Conservation (phyloP, 2,329 filamentous ascomycete species). For the Neocatenulostroma microsporum region DNA sequence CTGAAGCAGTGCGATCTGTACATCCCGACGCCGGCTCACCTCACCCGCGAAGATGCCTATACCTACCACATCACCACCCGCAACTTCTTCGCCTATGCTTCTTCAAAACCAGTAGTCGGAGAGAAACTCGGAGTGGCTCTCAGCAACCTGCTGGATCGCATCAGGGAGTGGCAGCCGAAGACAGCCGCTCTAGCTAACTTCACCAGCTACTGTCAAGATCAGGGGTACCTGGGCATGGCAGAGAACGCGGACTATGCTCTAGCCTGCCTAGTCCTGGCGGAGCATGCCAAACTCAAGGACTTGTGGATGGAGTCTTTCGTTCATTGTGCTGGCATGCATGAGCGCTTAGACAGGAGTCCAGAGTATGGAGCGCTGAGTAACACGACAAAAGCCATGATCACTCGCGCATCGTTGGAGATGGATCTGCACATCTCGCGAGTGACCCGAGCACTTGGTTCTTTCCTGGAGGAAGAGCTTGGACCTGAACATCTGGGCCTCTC, state of each 20-base stretch:
- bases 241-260: constrained; percentile 61
- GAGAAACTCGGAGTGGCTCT: constrained; percentile 57
- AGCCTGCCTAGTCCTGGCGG: constrained; percentile 59
- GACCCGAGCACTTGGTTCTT: constrained; percentile 52
- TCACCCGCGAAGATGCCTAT: constrained; percentile 49
- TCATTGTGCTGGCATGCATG: constrained; percentile 72
- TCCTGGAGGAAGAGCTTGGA: constrained; percentile 64
- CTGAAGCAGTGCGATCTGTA: constrained; percentile 49
- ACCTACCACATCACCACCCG: constrained; percentile 60
- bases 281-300: constrained; percentile 55
- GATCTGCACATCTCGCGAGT: constrained; percentile 54
- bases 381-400: constrained; percentile 57
- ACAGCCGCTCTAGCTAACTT: constrained; percentile 34
- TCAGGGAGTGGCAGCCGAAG: constrained; percentile 41
- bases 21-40: constrained; percentile 55
- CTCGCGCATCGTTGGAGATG: constrained; percentile 56
- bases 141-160: constrained; percentile 55
- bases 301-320: constrained; percentile 66
- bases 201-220: constrained; percentile 56
- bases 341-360: constrained; percentile 47
- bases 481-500: constrained; percentile 58
- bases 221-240: constrained; percentile 62
- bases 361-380: constrained; percentile 53
- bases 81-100: constrained; percentile 68
- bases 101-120: constrained; percentile 59